phyloP scores from a whole-genome alignment of 345 rosid species.

The Populus pruinosa region DNA sequence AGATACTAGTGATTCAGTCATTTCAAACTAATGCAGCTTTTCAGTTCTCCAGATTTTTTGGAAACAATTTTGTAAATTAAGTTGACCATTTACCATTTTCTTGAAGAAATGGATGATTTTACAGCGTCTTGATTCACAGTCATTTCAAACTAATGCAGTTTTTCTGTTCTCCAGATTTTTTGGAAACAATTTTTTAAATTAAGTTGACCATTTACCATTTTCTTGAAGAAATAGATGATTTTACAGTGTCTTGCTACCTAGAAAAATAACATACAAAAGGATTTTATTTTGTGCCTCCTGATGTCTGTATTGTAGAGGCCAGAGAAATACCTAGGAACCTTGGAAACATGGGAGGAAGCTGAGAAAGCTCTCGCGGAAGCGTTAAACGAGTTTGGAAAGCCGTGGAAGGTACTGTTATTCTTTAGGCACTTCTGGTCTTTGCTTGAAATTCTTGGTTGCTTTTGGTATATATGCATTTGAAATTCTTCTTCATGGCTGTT shows the following conservation, averaged over 20 bases:
- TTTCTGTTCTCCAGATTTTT: too few relatives aligned
- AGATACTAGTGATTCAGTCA: neutral
- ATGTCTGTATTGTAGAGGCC: slow-evolving; percentile 64
- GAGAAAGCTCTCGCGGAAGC: slow-evolving; percentile 82
- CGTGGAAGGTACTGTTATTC: slow-evolving; percentile 63
- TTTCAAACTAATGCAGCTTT: neutral
- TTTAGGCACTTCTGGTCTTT: neutral
- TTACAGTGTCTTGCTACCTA: neutral
- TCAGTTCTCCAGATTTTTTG: neutral
- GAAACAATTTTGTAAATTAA: neutral
- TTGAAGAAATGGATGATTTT: neutral
- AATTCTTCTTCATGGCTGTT: neutral
- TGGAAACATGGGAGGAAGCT: slow-evolving; percentile 85
- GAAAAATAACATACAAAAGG: neutral
- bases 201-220: neutral
- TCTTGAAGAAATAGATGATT: neutral
- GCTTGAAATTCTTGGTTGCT: neutral
- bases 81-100: neutral
- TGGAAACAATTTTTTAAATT: too few relatives aligned
- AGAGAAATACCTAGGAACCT: slow-evolving; percentile 78
- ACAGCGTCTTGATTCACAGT: neutral
- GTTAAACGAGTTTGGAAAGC: slow-evolving; percentile 69
- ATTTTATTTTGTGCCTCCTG: neutral
- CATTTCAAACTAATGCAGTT: too few relatives aligned
- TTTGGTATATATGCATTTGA: neutral